Evolutionary conservation across 139 green algal genomes (phyloP).

Genomic region (Ostreobium quekettii): DNA sequence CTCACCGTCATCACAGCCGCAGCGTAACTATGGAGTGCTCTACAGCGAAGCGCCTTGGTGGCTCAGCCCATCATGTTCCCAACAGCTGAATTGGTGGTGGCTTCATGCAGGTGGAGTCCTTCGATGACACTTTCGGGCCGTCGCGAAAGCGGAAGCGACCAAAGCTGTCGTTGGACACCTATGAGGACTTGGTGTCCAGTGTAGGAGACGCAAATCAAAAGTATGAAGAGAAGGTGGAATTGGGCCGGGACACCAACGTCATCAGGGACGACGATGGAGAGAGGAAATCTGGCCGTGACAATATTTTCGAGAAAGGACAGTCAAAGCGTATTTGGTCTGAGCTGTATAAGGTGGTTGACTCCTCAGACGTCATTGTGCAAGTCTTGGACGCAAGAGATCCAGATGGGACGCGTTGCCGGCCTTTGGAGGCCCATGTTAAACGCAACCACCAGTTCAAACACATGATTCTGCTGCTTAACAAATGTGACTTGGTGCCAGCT

Average conservation of each 20-base stretch:
- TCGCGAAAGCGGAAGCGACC: constrained; percentile 72
- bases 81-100: too few relatives aligned
- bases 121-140: constrained; percentile 75
- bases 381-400: constrained; percentile 96
- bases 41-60: too few relatives aligned
- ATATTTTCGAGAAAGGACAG: constrained; percentile 93
- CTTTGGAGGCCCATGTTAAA: constrained; percentile 89
- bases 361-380: constrained; percentile 92
- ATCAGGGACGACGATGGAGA: constrained; percentile 12
- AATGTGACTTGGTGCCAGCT: constrained; percentile 91
- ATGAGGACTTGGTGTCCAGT: constrained; percentile 52
- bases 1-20: too few relatives aligned
- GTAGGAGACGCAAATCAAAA: constrained; percentile 26
- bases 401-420: constrained; percentile 83
- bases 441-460: constrained; percentile 92
- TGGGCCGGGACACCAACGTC: background rate
- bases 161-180: constrained; percentile 61
- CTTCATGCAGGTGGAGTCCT: constrained; percentile 56
- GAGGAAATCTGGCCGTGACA: constrained; percentile 8
- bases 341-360: constrained; percentile 98
- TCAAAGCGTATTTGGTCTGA: constrained; percentile 96
- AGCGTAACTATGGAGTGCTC: too few relatives aligned
- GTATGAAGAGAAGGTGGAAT: constrained; percentile 19
- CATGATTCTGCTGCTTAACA: constrained; percentile 97
- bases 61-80: too few relatives aligned